Evolutionary conservation across 257 asterid species (phyloP).

Genomic region (Gynochthodes officinalis): DNA sequence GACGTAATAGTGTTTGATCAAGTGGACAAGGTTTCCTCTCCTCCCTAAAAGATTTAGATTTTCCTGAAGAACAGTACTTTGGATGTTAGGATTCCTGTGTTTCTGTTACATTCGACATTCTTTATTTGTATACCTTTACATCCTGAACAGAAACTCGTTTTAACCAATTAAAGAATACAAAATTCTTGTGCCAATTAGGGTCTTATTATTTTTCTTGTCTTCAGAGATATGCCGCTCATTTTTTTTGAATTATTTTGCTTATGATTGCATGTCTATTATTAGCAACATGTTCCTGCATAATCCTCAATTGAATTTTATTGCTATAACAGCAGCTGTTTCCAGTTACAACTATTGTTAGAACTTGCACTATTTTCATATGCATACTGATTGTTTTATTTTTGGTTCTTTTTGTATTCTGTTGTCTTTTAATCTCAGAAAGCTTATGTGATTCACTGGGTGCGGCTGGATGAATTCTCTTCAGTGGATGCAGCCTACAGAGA

Average conservation of each 20-base stretch:
- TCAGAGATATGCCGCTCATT: not conserved
- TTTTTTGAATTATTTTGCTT: not conserved
- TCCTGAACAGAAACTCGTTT: not conserved
- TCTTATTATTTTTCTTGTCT: not conserved
- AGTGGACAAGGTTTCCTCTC: conserved; percentile 77
- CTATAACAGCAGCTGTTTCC: not conserved
- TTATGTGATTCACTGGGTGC: conserved; percentile 92
- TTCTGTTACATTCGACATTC: not conserved
- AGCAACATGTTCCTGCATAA: not conserved
- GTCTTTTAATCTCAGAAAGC: conserved; percentile 62
- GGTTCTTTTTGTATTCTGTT: conserved; percentile 1
- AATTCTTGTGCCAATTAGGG: not conserved
- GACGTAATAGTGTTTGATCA: conserved; percentile 94
- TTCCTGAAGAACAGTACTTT: conserved; percentile 9
- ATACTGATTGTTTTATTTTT: not conserved
- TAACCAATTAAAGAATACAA: no score
- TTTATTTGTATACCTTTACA: not conserved
- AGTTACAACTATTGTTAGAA: not conserved
- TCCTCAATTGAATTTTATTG: not conserved
- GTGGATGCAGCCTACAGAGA: conserved; percentile 75
- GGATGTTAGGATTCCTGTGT: not conserved
- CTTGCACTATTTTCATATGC: not conserved
- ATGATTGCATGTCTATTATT: not conserved
- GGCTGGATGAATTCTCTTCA: conserved; percentile 70
- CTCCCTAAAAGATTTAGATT: conserved; percentile 3